Evolutionary conservation across 2,329 filamentous ascomycete species (phyloP), one percentile per base, ranked within the genome.

Genomic region (Talaromyces sp.): DNA sequence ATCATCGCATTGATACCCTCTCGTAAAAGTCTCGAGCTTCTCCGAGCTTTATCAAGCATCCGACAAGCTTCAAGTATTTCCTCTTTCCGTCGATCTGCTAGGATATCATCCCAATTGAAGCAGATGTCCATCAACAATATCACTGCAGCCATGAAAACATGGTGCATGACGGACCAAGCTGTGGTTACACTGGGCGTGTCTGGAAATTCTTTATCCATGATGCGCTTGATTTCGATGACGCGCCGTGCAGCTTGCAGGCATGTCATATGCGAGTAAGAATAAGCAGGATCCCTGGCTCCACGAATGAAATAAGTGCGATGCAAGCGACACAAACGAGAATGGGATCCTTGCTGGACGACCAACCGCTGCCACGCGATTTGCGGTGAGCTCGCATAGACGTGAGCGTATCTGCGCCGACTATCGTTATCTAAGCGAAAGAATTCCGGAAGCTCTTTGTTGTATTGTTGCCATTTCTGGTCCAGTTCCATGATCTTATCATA

Each of bases 301-400:
- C 75, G 74, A 18, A 76, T 71, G 40, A 80, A 75, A 62, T 76
- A 79, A 6, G 72, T 70, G 1, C 75, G 73, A 60, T 80, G 77
- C 3, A 80, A 66, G 6, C 75, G 73, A 56, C 76, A 77, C 3
- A 77, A 61, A 3, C 75, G 70, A 11, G 72, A 73, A 28, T 74
- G 69, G n/a, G 67, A 73, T 1, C 70, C 71, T 60, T 76, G 73
- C 40, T 77, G 73, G 2, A 76, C 54, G 5, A 75, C 65, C 23
- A 70, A 72, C 42, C 75, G 66, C 62, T 79, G 77, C 67, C 74
- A 72, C 7, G 72, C 70, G 11, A 77, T 62, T 16, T 67, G 63
- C 2, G 74, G 71, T 23, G 69, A 68, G 4, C 67, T 64, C 2
- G 63, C 66, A 61, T 76, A 73, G 6, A 78, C 67, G 0, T 65